Evolutionary conservation across 176 grass and related monocot species (phyloP).

Genomic region (Eleusine indica): DNA sequence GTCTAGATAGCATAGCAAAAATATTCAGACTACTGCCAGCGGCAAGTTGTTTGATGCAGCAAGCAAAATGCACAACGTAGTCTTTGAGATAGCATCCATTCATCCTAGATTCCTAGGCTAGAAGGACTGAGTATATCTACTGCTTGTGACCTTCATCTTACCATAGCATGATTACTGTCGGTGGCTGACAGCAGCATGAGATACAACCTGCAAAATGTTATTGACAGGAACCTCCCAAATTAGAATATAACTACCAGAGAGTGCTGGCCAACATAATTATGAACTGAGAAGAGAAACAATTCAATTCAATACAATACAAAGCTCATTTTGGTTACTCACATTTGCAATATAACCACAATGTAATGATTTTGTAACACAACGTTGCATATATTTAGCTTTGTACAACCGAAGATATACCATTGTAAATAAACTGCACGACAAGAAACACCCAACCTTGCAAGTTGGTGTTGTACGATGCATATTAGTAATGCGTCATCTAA

Average conservation of each 20-base stretch:
- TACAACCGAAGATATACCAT: neutral
- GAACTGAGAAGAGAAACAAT: neutral
- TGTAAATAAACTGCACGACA: neutral
- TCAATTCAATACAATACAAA: neutral
- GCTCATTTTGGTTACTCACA: neutral
- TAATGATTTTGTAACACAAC: neutral
- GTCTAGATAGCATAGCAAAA: no score
- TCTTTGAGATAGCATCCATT: neutral
- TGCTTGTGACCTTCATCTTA: neutral
- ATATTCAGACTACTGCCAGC: no score
- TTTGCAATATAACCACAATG: neutral
- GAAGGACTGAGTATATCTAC: constrained; percentile 25
- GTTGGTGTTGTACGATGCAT: neutral
- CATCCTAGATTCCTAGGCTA: constrained; percentile 34
- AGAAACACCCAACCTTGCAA: neutral
- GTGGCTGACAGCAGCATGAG: constrained; percentile 7
- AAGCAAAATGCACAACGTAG: neutral
- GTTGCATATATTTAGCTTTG: neutral
- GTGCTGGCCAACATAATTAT: neutral
- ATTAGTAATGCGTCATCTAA: neutral
- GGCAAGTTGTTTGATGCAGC: no score
- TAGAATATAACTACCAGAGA: neutral
- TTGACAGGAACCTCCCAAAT: neutral
- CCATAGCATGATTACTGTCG: neutral
- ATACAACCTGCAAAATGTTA: constrained; percentile 28